Evolutionary conservation across 2,329 filamentous ascomycete genomes (phyloP), one percentile per base, ranked within the genome.

Genomic region (Apiospora kogelbergensis): DNA sequence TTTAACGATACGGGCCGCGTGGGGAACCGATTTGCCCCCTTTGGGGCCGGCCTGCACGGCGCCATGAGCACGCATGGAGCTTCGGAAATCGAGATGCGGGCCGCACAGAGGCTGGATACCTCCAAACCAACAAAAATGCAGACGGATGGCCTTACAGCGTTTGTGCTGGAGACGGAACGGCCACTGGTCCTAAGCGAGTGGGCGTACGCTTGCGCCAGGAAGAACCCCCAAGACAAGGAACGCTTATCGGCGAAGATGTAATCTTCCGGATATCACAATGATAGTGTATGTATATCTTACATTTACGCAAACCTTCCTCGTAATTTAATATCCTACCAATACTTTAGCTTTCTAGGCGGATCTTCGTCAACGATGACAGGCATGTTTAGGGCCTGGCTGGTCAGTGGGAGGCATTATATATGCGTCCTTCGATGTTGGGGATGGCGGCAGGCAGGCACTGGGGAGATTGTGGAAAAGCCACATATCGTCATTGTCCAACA

Each of bases 1-100:
- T 85, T 85, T 72, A 84, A 88, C 69, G 86, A 86, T n/a, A 78
- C 88, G 77, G 84, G 71, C 83, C 86, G 78, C 13, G 75, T 78
- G 1, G 73, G 75, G 24, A 79, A 78, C 33, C 83, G 82, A 3
- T 86, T 85, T 74, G 80, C 82, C 75, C 83, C 84, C 7, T 83
- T 82, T 24, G 84, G 84, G 33, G 84, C 83, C 2, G 82, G 80
- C 66, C 77, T 85, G 73, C 88, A 91, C 73, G 90, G 90, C 75
- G 86, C 88, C 1, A 90, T 90, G 84, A 88, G 86, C 70, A 87
- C 86, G 0, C 89, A 75, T 76, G 84, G 84, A 0, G 86, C 86
- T 2, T 53, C 46, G 24, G 46, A 30, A 71, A 85, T 84, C 0
- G 82, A 84, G 53, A 87, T 67, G 44, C 22, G n/a, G 9, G 24